Base-by-base conservation (phyloP, 805 yeast genomes). In the Pichia thaimueangensis region DNA sequence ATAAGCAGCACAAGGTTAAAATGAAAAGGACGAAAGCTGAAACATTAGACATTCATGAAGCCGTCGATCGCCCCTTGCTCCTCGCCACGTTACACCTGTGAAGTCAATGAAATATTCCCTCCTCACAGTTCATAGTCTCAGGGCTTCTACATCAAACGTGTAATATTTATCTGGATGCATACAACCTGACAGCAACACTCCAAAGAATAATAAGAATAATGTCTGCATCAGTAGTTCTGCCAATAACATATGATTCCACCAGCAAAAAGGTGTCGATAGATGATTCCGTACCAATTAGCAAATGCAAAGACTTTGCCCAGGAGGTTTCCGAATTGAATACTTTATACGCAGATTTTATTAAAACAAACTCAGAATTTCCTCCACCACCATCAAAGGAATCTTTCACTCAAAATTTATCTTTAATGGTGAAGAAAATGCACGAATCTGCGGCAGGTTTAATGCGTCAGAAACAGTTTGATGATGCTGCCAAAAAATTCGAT, bases 361-460 rank as follows among this genome's bases (percentile, higher is more conserved):
- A 69, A 42, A 59, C 65, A 12, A 61, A 66, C 37, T 66, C 68
- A 9, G 71, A 72, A 22, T 71, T 82, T 3, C 82, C 82, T 20
- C 73, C 76, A 15, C 57, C 61, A 5, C 71, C 89, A 59, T 56
- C 81, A 45, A 63, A 69, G 53, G 71, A 80, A 63, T 55, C 71
- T 55, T 69, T 76, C 73, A 67, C 80, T 67, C 63, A 73, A 61
- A 70, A 74, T 54, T 47, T 73, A 59, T 51, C 77, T n/a, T 69
- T 74, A 44, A 69, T 80, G 76, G 70, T 81, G 45, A 78, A 74
- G 51, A 80, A 78, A 53, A 64, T 82, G 54, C 80, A 81, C 52
- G 83, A 76, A 41, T 67, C 79, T 15, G 88, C 86, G 2, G 71
- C 78, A 4, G 70, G 65, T 33, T 63, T 79, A 6, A 72, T 83